These are phyloP conservation scores for Torulaspora microellipsoides DNA, from an alignment of 805 yeast species.

Conservation along the genomic window DNA sequence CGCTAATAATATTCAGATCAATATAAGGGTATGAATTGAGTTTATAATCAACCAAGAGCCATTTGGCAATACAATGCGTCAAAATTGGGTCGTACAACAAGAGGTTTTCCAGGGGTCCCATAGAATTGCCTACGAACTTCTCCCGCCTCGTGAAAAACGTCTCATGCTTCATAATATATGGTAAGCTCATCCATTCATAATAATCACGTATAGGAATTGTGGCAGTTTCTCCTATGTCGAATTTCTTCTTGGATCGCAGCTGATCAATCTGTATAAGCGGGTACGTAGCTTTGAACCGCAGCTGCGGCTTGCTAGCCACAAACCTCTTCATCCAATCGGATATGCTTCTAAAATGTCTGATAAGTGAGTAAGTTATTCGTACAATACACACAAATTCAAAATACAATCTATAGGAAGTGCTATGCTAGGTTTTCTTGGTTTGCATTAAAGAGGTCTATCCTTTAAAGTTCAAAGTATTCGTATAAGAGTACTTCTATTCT, in stretches of 20 bases:
- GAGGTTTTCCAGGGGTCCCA: conserved; percentile 4
- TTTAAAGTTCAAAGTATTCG: too few species aligned
- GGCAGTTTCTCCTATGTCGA: conserved; percentile 6
- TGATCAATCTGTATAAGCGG: conserved; percentile 14
- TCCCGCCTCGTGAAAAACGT: conserved; percentile 15
- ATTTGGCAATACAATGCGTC: conserved; percentile 54
- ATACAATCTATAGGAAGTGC: too few species aligned
- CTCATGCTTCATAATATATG: conserved; percentile 16
- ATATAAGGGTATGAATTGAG: conserved; percentile 62
- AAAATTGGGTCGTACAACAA: conserved; percentile 15
- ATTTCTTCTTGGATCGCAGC: conserved; percentile 8
- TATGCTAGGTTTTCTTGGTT: too few species aligned
- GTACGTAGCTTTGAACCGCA: conserved; percentile 10
- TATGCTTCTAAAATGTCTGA: too few species aligned
- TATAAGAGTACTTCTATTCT: too few species aligned
- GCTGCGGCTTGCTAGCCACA: conserved; percentile 3
- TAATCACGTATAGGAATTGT: conserved; percentile 16
- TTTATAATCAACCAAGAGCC: conserved; percentile 66
- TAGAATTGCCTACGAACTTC: not conserved
- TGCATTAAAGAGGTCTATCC: too few species aligned
- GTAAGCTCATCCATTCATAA: conserved; percentile 14
- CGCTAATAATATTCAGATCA: conserved; percentile 44
- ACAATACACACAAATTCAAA: too few species aligned
- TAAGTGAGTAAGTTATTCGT: too few species aligned
- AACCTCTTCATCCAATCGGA: conserved; percentile 4